Evolutionary conservation across 192 early-diverging fungal species (phyloP).

Genomic region (Coemansia nantahalensis): DNA sequence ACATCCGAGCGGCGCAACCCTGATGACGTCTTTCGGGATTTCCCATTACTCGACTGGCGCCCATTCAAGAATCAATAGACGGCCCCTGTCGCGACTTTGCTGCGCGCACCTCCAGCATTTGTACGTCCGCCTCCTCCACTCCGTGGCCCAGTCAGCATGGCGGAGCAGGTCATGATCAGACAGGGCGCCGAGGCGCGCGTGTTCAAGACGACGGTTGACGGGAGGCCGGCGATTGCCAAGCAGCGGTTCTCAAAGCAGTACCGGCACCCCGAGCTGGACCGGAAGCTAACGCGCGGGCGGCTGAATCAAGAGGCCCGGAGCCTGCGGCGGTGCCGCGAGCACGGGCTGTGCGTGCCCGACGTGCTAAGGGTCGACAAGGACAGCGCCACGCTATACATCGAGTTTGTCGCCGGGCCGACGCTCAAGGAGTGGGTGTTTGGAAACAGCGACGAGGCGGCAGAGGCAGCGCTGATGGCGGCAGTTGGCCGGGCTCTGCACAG

Average conservation of each 20-base stretch:
- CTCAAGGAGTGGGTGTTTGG: conserved; percentile 67
- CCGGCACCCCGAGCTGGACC: conserved; percentile 87
- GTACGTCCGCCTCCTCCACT: too few species aligned
- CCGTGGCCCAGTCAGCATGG: not conserved
- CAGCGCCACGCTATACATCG: conserved; percentile 82
- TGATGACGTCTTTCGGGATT: too few species aligned
- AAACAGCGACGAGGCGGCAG: conserved; percentile 13
- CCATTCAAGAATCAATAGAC: too few species aligned
- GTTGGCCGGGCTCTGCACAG: conserved; percentile 68
- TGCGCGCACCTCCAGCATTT: too few species aligned
- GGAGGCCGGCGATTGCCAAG: conserved; percentile 71
- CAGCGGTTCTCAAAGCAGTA: conserved; percentile 93
- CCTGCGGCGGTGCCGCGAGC: conserved; percentile 66
- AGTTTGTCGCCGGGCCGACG: conserved; percentile 76
- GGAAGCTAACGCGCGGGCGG: conserved; percentile 70
- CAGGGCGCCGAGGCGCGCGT: conserved; percentile 92
- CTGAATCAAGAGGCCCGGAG: conserved; percentile 87
- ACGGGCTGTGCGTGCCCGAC: conserved; percentile 77
- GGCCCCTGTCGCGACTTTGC: too few species aligned
- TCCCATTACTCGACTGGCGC: too few species aligned
- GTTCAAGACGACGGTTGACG: conserved; percentile 53
- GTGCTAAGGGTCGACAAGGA: conserved; percentile 77
- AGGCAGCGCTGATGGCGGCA: conserved; percentile 45
- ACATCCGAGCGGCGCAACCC: too few species aligned
- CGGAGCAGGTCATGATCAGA: conserved; percentile 58